Evolutionary conservation across 345 rosid genomes (phyloP).

Genomic region (Trapa incisa): DNA sequence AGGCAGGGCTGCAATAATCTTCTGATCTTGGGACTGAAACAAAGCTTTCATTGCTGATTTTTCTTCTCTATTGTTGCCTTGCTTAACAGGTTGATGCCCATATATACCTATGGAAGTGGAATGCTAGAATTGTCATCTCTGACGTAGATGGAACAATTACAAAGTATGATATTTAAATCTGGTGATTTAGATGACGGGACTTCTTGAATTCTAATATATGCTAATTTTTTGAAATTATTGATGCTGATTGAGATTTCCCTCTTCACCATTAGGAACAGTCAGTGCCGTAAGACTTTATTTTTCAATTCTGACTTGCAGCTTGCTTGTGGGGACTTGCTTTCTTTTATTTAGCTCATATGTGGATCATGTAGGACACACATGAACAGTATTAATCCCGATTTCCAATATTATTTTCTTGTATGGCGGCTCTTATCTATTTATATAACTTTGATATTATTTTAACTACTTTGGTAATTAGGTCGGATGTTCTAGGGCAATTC

Average conservation of each 20-base stretch:
- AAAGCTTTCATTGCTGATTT: slow-evolving; percentile 4
- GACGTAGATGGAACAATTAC: slow-evolving; percentile 98
- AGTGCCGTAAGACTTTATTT: neutral
- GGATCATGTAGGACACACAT: no score
- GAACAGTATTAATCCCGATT: no score
- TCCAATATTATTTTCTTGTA: neutral
- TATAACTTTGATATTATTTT: neutral
- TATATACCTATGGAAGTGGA: slow-evolving; percentile 92
- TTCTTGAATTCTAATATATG: neutral
- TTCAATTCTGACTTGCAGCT: no score
- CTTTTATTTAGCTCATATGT: neutral
- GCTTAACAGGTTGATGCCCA: slow-evolving; percentile 71
- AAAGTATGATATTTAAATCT: slow-evolving; percentile 30
- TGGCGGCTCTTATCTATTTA: neutral
- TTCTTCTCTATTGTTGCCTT: slow-evolving; percentile 7
- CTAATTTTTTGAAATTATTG: neutral
- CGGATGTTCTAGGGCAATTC: slow-evolving; percentile 91
- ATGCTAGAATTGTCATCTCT: slow-evolving; percentile 77
- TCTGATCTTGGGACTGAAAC: neutral
- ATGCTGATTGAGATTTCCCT: neutral
- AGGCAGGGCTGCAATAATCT: slow-evolving; percentile 31
- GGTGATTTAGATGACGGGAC: slow-evolving; percentile 2
- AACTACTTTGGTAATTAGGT: slow-evolving; percentile 25
- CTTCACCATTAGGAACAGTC: neutral
- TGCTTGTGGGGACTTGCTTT: no score